These are phyloP conservation scores for Hanseniaspora lindneri DNA, from an alignment of 805 yeast genomes.

Conservation along the genomic window DNA sequence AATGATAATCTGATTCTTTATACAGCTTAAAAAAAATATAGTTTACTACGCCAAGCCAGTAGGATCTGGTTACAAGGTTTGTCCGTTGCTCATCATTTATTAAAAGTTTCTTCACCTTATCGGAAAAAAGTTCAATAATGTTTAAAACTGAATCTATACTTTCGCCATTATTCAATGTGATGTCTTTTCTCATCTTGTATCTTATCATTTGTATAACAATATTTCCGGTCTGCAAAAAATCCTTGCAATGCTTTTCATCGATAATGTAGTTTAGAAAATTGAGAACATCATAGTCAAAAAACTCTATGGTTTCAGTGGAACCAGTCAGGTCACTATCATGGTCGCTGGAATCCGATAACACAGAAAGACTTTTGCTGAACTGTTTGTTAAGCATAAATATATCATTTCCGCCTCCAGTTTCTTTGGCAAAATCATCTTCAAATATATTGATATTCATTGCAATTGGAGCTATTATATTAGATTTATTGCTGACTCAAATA, in stretches of 20 bases:
- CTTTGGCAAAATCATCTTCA: not conserved
- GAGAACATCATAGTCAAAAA: not conserved
- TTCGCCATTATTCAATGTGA: not conserved
- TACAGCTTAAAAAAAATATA: constrained; percentile 65
- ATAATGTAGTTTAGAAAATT: not conserved
- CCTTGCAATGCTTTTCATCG: not conserved
- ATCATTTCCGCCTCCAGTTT: not conserved
- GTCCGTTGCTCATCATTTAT: constrained; percentile 27
- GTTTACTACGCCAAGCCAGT: constrained; percentile 77
- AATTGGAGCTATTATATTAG: not conserved
- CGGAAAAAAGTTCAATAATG: constrained; percentile 30
- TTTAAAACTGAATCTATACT: not conserved
- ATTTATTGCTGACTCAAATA: no score
- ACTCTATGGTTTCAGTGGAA: not conserved
- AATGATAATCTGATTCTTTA: constrained; percentile 41
- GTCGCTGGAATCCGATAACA: not conserved
- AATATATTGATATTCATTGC: constrained; percentile 1
- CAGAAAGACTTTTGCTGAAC: not conserved
- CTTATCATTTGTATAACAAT: not conserved
- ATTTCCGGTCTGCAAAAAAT: not conserved
- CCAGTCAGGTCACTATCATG: not conserved
- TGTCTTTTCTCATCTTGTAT: not conserved
- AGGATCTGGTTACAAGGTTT: constrained; percentile 35
- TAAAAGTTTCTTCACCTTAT: constrained; percentile 46
- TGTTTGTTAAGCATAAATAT: not conserved